Percentiles rank a stretch among this genome's conserved stretches.
These are phyloP conservation scores for Phyllosticta citribraziliensis DNA, from an alignment of 2,329 filamentous ascomycete species.

Conservation along the genomic window DNA sequence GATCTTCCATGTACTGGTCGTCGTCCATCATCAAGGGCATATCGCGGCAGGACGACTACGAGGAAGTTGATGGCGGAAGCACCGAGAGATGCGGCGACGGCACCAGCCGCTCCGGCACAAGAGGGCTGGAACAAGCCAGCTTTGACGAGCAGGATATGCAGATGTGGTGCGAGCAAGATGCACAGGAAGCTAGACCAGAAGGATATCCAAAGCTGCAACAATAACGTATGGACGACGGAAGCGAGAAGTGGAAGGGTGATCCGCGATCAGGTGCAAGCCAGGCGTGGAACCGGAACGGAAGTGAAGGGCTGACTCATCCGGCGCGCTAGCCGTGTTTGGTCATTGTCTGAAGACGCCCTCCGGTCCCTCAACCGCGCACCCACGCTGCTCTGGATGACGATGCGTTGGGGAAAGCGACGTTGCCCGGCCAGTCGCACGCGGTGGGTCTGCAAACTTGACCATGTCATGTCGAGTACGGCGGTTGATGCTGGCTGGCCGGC, in stretches of 20 bases:
- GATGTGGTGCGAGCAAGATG: not conserved
- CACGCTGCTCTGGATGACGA: too few species aligned
- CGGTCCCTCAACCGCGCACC: not conserved
- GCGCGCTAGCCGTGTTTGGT: not conserved
- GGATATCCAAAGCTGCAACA: not conserved
- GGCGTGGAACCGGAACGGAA: too few species aligned
- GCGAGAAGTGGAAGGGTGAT: not conserved
- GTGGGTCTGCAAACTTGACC: not conserved
- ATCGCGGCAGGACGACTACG: not conserved
- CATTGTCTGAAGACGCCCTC: not conserved
- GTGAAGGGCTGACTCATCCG: not conserved
- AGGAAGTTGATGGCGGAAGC: not conserved
- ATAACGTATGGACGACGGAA: not conserved
- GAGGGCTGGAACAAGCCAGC: not conserved
- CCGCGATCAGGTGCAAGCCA: not conserved
- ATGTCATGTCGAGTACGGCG: not conserved
- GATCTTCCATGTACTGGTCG: slow-evolving; percentile 42
- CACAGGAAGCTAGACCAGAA: not conserved
- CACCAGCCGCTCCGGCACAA: not conserved
- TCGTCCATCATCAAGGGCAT: slow-evolving; percentile 46
- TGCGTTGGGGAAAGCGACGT: not conserved
- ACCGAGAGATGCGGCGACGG: not conserved
- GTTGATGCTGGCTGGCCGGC: not conserved
- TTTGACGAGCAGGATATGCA: too few species aligned
- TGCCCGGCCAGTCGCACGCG: not conserved